Evolutionary conservation across 495 filamentous ascomycete species (phyloP).

Genomic region (Trichoderma orchidacearum): DNA sequence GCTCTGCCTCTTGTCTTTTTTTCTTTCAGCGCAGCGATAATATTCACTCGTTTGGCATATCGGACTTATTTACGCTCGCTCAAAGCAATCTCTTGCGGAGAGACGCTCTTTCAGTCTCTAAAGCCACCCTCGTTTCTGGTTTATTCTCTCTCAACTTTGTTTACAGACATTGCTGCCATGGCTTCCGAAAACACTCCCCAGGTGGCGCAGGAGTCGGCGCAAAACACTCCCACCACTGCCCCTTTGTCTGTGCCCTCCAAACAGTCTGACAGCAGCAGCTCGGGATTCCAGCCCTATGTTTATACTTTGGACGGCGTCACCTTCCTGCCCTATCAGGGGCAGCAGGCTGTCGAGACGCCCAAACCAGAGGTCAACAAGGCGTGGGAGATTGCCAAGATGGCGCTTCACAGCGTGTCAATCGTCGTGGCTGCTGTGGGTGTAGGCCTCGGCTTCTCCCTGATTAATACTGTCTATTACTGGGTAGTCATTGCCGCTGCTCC

Average conservation of each 20-base stretch:
- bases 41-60: too few species aligned
- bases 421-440: conserved; percentile 15
- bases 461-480: background rate
- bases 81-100: too few species aligned
- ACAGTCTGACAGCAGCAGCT: background rate
- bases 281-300: background rate
- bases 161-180: too few species aligned
- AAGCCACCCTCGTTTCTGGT: too few species aligned
- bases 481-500: background rate
- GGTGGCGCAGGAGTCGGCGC: background rate
- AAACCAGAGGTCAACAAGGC: background rate
- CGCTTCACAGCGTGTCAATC: conserved; percentile 12
- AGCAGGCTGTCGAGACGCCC: background rate
- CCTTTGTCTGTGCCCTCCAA: background rate
- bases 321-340: background rate
- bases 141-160: too few species aligned
- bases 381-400: conserved; percentile 20
- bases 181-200: background rate
- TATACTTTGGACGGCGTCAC: background rate
- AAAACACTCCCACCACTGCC: background rate
- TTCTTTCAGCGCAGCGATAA: too few species aligned
- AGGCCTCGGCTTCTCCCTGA: conserved; percentile 5
- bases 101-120: too few species aligned
- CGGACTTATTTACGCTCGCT: too few species aligned
- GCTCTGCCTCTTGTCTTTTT: too few species aligned